A percentile compares a stretch with the other conserved stretches of the same genome.
Conservation (phyloP, 2,329 filamentous ascomycete species). For the Xylaria sp. region DNA sequence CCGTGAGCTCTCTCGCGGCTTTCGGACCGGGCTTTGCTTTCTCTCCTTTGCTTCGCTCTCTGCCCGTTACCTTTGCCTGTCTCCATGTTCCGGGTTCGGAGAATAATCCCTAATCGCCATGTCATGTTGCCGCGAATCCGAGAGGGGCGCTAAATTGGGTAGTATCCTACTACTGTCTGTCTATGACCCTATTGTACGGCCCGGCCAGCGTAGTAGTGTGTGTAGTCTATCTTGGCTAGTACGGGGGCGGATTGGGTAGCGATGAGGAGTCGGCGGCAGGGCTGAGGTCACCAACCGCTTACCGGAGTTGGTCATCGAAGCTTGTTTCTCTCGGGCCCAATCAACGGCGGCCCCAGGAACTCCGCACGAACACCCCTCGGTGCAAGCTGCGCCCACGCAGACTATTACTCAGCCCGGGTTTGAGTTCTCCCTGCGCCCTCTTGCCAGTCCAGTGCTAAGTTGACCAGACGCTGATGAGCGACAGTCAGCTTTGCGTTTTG, state of each 20-base stretch:
- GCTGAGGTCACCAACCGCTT: conserved; percentile 31
- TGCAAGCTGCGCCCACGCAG: conserved; percentile 10
- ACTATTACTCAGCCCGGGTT: conserved; percentile 32
- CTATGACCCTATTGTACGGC: no score
- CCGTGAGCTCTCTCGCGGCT: conserved; percentile 19
- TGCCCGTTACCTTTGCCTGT: background rate
- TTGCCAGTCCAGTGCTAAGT: conserved; percentile 2
- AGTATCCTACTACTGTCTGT: background rate
- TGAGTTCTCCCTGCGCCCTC: conserved; percentile 14
- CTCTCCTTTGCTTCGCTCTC: background rate
- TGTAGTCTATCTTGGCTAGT: background rate
- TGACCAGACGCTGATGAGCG: conserved; percentile 10
- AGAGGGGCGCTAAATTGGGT: background rate
- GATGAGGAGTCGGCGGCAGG: conserved; percentile 12
- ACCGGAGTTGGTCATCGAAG: conserved; percentile 23
- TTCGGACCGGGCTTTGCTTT: conserved; percentile 26
- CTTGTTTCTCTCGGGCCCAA: conserved; percentile 24
- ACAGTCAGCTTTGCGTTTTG: conserved; percentile 9
- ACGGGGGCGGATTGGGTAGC: background rate
- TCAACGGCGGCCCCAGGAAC: conserved; percentile 14
- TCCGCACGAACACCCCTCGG: conserved; percentile 12
- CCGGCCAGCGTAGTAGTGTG: background rate
- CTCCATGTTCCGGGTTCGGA: conserved; percentile 29
- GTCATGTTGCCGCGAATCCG: conserved; percentile 1
- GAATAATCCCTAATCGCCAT: background rate